A percentile compares a stretch with the other conserved stretches of the same genome.
Evolutionary conservation across 495 filamentous ascomycete genomes (phyloP).

Genomic region (Amniculicola lignicola): DNA sequence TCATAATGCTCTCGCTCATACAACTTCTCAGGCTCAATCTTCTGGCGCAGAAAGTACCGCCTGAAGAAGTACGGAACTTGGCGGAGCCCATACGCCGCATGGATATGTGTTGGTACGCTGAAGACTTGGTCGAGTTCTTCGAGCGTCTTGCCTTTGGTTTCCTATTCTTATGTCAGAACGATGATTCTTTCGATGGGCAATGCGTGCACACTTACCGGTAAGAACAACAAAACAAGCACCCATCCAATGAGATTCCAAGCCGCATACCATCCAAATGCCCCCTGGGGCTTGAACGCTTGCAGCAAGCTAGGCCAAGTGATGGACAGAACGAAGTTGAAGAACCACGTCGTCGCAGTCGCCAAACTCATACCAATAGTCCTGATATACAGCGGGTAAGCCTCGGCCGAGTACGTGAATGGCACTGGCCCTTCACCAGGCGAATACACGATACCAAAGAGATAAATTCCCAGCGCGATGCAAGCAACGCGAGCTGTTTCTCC

Average conservation of each 20-base stretch:
- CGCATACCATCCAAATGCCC: conserved; percentile 61
- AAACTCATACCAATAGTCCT: conserved; percentile 31
- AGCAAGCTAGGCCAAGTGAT: conserved; percentile 63
- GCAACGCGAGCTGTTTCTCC: not conserved
- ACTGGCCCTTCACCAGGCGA: conserved; percentile 33
- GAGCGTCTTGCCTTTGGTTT: conserved; percentile 48
- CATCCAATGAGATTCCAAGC: conserved; percentile 45
- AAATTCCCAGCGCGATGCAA: conserved; percentile 46
- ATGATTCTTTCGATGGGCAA: not conserved
- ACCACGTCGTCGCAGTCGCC: conserved; percentile 67
- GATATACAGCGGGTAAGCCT: conserved; percentile 48
- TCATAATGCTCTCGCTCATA: conserved; percentile 26
- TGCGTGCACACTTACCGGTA: conserved; percentile 10
- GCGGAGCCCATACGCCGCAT: conserved; percentile 40
- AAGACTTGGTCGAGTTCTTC: conserved; percentile 51
- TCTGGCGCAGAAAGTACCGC: conserved; percentile 45
- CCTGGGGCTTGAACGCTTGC: conserved; percentile 52
- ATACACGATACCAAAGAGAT: conserved; percentile 27
- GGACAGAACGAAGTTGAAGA: conserved; percentile 64
- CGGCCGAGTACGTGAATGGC: conserved; percentile 64
- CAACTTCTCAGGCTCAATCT: conserved; percentile 40
- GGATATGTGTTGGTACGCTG: conserved; percentile 43
- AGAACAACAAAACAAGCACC: conserved; percentile 42
- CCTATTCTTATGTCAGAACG: conserved; percentile 15
- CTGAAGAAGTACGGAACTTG: conserved; percentile 52